phyloP scores from a whole-genome alignment of 2,329 filamentous ascomycete species.

The Paracoccidioides brasiliensis region DNA sequence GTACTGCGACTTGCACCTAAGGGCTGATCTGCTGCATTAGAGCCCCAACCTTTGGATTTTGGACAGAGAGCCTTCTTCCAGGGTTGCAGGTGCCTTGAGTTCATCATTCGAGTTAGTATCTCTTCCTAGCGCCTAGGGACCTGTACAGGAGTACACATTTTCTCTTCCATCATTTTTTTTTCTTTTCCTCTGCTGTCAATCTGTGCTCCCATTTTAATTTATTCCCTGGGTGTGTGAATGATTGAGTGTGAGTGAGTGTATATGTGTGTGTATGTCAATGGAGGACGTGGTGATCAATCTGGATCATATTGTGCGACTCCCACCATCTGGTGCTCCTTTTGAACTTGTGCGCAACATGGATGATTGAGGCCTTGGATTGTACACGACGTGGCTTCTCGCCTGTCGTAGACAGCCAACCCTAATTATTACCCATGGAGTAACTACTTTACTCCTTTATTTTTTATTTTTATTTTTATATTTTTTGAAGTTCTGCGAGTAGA shows the following conservation, averaged over 20 bases:
- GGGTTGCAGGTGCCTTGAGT: no score
- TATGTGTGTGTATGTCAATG: neutral
- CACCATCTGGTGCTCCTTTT: neutral
- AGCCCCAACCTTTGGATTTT: neutral
- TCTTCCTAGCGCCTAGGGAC: neutral
- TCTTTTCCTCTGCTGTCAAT: neutral
- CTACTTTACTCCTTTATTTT: neutral
- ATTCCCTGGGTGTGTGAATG: neutral
- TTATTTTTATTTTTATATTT: neutral
- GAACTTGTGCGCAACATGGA: slow-evolving; percentile 1
- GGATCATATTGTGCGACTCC: neutral
- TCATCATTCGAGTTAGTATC: neutral
- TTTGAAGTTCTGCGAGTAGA: neutral
- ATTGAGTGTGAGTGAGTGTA: no score
- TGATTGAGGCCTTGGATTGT: neutral
- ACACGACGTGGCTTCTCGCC: neutral
- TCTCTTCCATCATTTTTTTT: no score
- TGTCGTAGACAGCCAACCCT: neutral
- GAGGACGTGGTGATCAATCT: neutral
- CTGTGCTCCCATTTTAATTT: neutral
- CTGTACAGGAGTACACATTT: no score
- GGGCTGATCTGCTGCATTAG: neutral
- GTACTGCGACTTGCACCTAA: neutral
- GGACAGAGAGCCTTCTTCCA: neutral
- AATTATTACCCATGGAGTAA: no score